Percentiles rank a stretch among this genome's conserved stretches.
These are phyloP conservation scores for Leccinum olivaceopallidum DNA, from an alignment of 768 basidiomycete genomes.

Conservation along the genomic window DNA sequence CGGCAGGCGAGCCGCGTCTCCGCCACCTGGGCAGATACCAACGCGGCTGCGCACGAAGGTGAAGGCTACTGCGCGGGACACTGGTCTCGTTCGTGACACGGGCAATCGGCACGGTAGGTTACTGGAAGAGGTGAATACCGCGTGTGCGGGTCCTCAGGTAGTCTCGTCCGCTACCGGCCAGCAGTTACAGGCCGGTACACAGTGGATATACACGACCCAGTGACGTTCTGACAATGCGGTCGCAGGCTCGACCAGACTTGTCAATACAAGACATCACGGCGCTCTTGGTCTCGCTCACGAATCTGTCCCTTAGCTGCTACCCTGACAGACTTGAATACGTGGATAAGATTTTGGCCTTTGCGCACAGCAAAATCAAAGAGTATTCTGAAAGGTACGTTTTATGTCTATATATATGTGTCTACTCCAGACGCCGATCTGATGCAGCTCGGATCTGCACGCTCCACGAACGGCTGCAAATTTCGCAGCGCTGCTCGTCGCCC, in stretches of 20 bases:
- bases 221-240: conserved; percentile 3
- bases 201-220: conserved; percentile 21
- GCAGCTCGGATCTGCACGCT: conserved; percentile 86
- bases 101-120: not conserved
- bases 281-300: conserved; percentile 89
- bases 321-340: conserved; percentile 97
- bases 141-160: too few relatives aligned
- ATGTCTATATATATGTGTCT: conserved; percentile 35
- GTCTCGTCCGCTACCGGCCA: too few relatives aligned
- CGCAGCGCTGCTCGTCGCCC: conserved; percentile 88
- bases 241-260: conserved; percentile 91
- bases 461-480: conserved; percentile 87
- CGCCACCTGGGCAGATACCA: not conserved
- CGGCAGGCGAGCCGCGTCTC: not conserved
- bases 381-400: conserved; percentile 68
- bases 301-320: conserved; percentile 98
- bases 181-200: too few relatives aligned
- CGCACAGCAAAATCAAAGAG: conserved; percentile 78
- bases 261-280: conserved; percentile 98
- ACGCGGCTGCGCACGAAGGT: not conserved
- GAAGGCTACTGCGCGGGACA: not conserved
- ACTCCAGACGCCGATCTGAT: not conserved
- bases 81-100: not conserved
- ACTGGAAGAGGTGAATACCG: too few relatives aligned
- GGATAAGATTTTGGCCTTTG: conserved; percentile 91